Conservation (phyloP, 2,329 filamentous ascomycete genomes). For the Fusarium citri region DNA sequence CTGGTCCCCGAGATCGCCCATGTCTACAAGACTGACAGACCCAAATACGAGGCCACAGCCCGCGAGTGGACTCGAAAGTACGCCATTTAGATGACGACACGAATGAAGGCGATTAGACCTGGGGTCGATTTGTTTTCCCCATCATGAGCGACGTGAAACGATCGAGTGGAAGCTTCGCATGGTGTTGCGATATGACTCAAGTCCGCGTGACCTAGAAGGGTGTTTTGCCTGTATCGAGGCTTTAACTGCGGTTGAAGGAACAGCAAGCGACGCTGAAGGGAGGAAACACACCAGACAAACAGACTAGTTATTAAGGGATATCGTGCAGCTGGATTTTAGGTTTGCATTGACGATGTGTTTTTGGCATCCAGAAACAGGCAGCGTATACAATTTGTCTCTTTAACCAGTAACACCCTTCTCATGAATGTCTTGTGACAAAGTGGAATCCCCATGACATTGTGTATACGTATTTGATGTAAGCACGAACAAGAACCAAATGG, state of each 20-base stretch:
- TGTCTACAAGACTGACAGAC: slow-evolving; percentile 98
- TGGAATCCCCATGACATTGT: background rate
- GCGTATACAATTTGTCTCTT: slow-evolving; percentile 50
- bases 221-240: slow-evolving; percentile 36
- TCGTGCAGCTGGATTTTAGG: slow-evolving; percentile 54
- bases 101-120: slow-evolving; percentile 43
- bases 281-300: slow-evolving; percentile 53
- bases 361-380: slow-evolving; percentile 48
- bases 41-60: slow-evolving; percentile 94
- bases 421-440: slow-evolving; percentile 1
- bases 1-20: slow-evolving; percentile 99
- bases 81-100: slow-evolving; percentile 74
- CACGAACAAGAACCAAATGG: background rate
- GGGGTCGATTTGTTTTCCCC: slow-evolving; percentile 45
- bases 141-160: slow-evolving; percentile 46
- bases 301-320: slow-evolving; percentile 54
- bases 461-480: background rate
- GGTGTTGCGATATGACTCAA: slow-evolving; percentile 41
- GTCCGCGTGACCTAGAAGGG: slow-evolving; percentile 29
- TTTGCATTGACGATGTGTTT: slow-evolving; percentile 53
- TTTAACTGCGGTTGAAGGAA: slow-evolving; percentile 41
- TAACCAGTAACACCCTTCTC: background rate
- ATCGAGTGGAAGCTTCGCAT: slow-evolving; percentile 44
- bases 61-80: slow-evolving; percentile 99
- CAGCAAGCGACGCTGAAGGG: slow-evolving; percentile 45